Conservation (phyloP, 2,329 filamentous ascomycete genomes). For the Pseudogymnoascus sp. region DNA sequence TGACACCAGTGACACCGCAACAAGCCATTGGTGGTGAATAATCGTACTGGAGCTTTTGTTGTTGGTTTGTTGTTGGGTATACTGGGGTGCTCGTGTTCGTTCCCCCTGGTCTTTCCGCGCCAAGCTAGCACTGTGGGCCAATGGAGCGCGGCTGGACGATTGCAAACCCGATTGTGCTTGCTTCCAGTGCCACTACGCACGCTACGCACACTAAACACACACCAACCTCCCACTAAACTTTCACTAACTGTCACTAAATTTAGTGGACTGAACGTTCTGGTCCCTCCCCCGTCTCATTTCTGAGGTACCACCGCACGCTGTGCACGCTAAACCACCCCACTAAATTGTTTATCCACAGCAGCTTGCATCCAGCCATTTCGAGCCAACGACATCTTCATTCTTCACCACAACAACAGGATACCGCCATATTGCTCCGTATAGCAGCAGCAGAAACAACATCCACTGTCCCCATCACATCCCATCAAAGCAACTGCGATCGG, state of each 20-base stretch:
- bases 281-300: neutral
- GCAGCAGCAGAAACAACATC: neutral
- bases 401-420: neutral
- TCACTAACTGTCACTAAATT: neutral
- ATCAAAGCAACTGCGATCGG: neutral
- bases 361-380: neutral
- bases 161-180: neutral
- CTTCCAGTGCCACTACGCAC: neutral
- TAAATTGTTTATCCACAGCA: neutral
- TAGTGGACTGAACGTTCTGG: neutral
- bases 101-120: neutral
- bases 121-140: neutral
- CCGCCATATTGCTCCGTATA: neutral
- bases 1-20: neutral
- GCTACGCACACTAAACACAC: neutral
- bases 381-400: neutral
- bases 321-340: neutral
- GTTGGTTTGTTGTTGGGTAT: neutral
- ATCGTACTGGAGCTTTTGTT: neutral
- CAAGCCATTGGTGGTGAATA: neutral
- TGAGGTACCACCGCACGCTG: neutral
- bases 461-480: no score
- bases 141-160: neutral
- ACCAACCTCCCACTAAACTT: neutral
- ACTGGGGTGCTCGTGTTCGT: neutral